phyloP scores from a whole-genome alignment of 345 rosid species.

The Kandelia obovata region DNA sequence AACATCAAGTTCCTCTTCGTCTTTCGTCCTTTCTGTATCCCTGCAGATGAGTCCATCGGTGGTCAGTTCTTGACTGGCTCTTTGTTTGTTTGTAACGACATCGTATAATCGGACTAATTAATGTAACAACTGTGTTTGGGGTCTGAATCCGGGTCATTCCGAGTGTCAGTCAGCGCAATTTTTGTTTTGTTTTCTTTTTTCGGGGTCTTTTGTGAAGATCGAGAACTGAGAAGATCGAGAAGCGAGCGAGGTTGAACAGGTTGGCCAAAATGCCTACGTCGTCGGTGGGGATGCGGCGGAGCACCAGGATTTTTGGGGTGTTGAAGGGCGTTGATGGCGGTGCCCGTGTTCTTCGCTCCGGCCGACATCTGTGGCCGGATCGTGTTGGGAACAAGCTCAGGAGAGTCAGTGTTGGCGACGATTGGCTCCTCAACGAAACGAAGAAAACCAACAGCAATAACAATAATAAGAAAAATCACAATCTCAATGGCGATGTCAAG shows the following conservation, averaged over 20 bases:
- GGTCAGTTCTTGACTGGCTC: too few relatives aligned
- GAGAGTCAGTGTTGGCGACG: conserved; percentile 48
- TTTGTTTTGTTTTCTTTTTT: neutral
- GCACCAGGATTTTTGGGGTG: conserved; percentile 75
- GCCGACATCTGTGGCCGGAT: conserved; percentile 65
- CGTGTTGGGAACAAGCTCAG: conserved; percentile 48
- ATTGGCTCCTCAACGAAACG: conserved; percentile 31
- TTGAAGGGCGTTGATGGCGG: conserved; percentile 63
- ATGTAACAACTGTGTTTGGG: too few relatives aligned
- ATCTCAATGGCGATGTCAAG: conserved; percentile 5
- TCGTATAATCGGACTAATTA: too few relatives aligned
- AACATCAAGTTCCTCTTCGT: neutral
- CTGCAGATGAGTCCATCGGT: too few relatives aligned
- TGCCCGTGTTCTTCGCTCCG: conserved; percentile 82
- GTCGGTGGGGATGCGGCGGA: conserved; percentile 69
- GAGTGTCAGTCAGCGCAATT: neutral
- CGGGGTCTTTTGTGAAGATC: neutral
- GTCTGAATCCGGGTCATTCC: neutral
- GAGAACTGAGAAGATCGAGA: conserved; percentile 10
- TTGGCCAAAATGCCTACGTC: conserved; percentile 77
- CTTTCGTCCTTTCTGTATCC: neutral
- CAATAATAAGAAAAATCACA: conserved; percentile 1
- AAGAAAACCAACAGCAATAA: conserved; percentile 23
- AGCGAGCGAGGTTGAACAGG: conserved; percentile 12
- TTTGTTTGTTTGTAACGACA: too few relatives aligned